Conservation (phyloP, 768 basidiomycete genomes). For the Phanerodontia chrysosporium region DNA sequence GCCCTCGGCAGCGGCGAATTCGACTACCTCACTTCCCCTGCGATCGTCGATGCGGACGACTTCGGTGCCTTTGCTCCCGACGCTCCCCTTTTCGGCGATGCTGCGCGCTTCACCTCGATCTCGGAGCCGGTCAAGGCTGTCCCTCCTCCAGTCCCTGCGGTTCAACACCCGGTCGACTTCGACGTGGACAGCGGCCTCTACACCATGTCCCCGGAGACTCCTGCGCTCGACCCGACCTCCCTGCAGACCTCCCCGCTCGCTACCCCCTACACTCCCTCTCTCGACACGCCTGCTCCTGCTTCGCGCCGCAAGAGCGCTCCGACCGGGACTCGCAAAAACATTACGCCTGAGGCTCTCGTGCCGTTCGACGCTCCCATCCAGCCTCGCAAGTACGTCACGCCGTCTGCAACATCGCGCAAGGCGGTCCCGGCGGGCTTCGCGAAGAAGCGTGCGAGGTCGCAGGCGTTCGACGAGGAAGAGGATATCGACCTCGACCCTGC, state of each 20-base stretch:
- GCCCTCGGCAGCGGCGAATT: slow-evolving; percentile 34
- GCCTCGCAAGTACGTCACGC: slow-evolving; percentile 63
- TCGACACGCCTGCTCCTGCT: slow-evolving; percentile 12
- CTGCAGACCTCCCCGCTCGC: slow-evolving; percentile 31
- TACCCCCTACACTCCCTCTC: slow-evolving; percentile 13
- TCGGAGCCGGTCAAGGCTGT: slow-evolving; percentile 20
- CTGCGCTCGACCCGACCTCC: slow-evolving; percentile 39
- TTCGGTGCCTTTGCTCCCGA: slow-evolving; percentile 21
- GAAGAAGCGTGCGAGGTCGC: slow-evolving; percentile 53
- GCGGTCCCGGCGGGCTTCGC: slow-evolving; percentile 70
- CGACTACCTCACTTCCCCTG: slow-evolving; percentile 40
- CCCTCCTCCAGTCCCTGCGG: slow-evolving; percentile 9
- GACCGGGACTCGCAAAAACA: slow-evolving; percentile 71
- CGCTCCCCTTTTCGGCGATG: slow-evolving; percentile 29
- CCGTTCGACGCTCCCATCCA: slow-evolving; percentile 79
- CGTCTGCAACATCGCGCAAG: slow-evolving; percentile 76
- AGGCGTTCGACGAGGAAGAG: slow-evolving; percentile 46
- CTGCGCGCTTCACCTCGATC: neutral
- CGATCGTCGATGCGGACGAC: slow-evolving; percentile 33
- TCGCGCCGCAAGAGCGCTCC: slow-evolving; percentile 35
- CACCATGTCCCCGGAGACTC: slow-evolving; percentile 49
- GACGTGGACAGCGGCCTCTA: slow-evolving; percentile 31
- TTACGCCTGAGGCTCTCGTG: slow-evolving; percentile 60
- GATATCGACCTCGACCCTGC: slow-evolving; percentile 40
- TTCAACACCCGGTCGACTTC: slow-evolving; percentile 25